Base-by-base conservation (phyloP, 768 basidiomycete species). In the Coprinopsis marcescibilis region DNA sequence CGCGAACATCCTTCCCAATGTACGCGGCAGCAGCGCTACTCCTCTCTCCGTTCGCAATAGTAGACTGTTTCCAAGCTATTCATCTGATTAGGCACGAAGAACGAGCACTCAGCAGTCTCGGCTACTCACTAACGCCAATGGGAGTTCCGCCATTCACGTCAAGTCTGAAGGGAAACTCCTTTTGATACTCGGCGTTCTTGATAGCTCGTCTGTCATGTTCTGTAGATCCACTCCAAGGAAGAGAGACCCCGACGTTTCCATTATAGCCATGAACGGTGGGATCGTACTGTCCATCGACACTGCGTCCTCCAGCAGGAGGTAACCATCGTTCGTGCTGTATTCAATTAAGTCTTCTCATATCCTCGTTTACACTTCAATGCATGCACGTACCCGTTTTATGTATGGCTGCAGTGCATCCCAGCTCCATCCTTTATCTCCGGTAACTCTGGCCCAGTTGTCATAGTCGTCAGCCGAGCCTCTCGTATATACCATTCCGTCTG, bases 251-350 rank as follows among this genome's bases (percentile, higher is more conserved):
- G 27, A 57, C 57, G 6, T 59, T 55, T 11, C 73, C 72, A 10
- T 55, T 45, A 14, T 56, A 58, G 10, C 68, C 62, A 51, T 73
- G 72, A 8, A 69, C 50, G 0, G 54, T 20, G 0, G 73, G 69
- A 45, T 68, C 54, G 43, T 61, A 68, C 50, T 73, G 59, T 4
- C 65, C 64, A 3, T 57, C 55, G 27, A 58, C 68, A 48, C 71
- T 58, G 46, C 71, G 71, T 14, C 57, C 45, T 44, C 72, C 70
- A 3, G 61, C 60, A 1, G 73, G 69, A 10, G 59, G 51, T 2
- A 53, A 53, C 51, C 60, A 67, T 34, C 54, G 59, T 52, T 75
- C 72, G 52, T 63, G 63, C 71, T 73, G 34, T 15, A 27, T 3
- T 6, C 29, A 30, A 24, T 20, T 4, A 23, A 21, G 19, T 17